phyloP scores from a whole-genome alignment of 306 rosid genomes.

The Psophocarpus tetragonolobus region DNA sequence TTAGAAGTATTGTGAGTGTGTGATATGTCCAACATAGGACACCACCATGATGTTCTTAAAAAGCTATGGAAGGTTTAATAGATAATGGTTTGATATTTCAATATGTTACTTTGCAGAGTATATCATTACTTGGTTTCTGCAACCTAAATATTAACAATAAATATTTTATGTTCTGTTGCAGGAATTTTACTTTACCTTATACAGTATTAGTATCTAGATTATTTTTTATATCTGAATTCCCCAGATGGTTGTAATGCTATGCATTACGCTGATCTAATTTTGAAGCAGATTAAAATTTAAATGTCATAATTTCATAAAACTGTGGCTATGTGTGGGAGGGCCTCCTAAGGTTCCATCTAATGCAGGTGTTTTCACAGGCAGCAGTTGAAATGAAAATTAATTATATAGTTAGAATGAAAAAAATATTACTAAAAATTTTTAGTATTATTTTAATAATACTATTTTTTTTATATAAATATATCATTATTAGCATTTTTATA shows the following conservation, averaged over 20 bases:
- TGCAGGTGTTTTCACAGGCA: no score
- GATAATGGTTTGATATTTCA: constrained; percentile 20
- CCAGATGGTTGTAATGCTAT: constrained; percentile 75
- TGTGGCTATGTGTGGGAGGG: no score
- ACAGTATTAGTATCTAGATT: constrained; percentile 70
- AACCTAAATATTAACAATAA: neutral
- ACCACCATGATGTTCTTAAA: neutral
- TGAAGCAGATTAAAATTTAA: no score
- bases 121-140: constrained; percentile 14
- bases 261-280: constrained; percentile 12
- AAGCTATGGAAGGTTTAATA: neutral
- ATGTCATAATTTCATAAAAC: no score
- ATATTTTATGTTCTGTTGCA: constrained; percentile 41
- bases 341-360: no score
- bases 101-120: constrained; percentile 9
- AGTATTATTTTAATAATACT: no score
- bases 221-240: constrained; percentile 88
- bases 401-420: no score
- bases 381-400: no score
- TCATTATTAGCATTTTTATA: no score
- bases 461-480: no score
- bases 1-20: neutral
- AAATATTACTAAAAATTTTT: no score
- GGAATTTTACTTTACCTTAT: constrained; percentile 88
- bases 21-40: neutral